A percentile compares a stretch with the other conserved stretches of the same genome.
Conservation (phyloP, 345 rosid genomes). For the Atalantia buxifolia region DNA sequence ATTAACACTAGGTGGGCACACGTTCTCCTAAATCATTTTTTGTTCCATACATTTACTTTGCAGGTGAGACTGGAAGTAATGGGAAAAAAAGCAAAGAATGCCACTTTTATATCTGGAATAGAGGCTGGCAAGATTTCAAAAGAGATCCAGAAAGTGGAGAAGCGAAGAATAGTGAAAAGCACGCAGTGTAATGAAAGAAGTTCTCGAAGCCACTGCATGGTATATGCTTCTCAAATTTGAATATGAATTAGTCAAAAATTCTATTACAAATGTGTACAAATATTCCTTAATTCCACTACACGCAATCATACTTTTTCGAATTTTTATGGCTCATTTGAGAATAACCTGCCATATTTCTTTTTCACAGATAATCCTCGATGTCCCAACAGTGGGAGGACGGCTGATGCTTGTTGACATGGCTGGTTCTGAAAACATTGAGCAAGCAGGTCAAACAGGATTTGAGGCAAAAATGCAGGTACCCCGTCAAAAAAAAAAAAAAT, state of each 20-base stretch:
- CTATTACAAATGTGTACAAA: neutral
- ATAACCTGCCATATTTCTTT: neutral
- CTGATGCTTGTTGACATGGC: constrained; percentile 99
- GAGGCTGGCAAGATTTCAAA: constrained; percentile 87
- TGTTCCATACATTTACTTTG: constrained; percentile 8
- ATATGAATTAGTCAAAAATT: neutral
- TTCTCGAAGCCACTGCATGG: constrained; percentile 98
- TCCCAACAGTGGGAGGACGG: constrained; percentile 93
- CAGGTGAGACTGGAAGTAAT: constrained; percentile 93
- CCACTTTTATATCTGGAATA: constrained; percentile 76
- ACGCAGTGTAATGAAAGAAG: constrained; percentile 92
- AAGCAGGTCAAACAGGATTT: constrained; percentile 88
- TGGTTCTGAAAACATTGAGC: constrained; percentile 97
- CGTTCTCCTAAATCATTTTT: neutral
- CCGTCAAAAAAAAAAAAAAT: neutral
- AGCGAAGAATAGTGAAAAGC: constrained; percentile 87
- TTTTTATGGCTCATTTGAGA: neutral
- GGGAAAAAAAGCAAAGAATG: constrained; percentile 96
- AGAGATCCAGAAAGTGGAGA: constrained; percentile 95
- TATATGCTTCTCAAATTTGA: constrained; percentile 17
- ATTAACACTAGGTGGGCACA: neutral
- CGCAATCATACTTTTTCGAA: constrained; percentile 21
- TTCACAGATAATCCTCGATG: constrained; percentile 84
- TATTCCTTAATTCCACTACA: constrained; percentile 35
- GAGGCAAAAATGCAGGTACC: constrained; percentile 99